A percentile compares a stretch with the other conserved stretches of the same genome.
Evolutionary conservation across 2,329 filamentous ascomycete genomes (phyloP).

Genomic region (Curvularia hawaiiensis): DNA sequence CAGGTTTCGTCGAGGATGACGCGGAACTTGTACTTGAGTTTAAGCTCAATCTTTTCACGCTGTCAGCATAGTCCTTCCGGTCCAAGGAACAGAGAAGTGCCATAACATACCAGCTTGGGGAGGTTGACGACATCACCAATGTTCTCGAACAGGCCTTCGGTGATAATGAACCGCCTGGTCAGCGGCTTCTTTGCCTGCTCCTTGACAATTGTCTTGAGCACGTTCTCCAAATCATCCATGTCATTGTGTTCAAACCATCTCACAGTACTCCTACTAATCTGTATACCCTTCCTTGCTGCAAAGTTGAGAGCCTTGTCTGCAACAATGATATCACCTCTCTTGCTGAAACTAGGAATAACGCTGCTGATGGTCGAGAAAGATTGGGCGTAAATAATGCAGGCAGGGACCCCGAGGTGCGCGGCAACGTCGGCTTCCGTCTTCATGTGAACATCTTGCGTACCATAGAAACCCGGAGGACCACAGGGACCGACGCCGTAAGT

Average conservation of each 20-base stretch:
- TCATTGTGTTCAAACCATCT: slow-evolving; percentile 96
- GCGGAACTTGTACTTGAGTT: slow-evolving; percentile 96
- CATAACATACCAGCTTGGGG: slow-evolving; percentile 74
- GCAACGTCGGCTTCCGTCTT: slow-evolving; percentile 95
- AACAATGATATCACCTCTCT: slow-evolving; percentile 95
- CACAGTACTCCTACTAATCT: slow-evolving; percentile 89
- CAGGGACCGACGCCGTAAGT: slow-evolving; percentile 97
- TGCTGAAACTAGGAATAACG: slow-evolving; percentile 95
- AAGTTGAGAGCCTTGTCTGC: slow-evolving; percentile 94
- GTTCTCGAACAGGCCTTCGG: slow-evolving; percentile 92
- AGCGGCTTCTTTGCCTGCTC: slow-evolving; percentile 88
- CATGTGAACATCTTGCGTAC: slow-evolving; percentile 97
- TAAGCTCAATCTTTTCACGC: slow-evolving; percentile 74
- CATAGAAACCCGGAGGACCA: slow-evolving; percentile 96
- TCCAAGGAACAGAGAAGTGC: no score
- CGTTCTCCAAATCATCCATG: slow-evolving; percentile 87
- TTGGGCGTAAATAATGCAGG: slow-evolving; percentile 94
- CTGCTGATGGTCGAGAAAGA: slow-evolving; percentile 96
- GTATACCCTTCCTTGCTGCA: slow-evolving; percentile 90
- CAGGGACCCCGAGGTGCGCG: slow-evolving; percentile 82
- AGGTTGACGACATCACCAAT: slow-evolving; percentile 84
- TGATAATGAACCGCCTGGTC: slow-evolving; percentile 93
- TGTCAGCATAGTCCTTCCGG: slow-evolving; percentile 9
- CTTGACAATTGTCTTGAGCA: slow-evolving; percentile 82
- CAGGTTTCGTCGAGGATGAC: slow-evolving; percentile 97